Evolutionary conservation across 176 grass and related monocot genomes (phyloP).

Genomic region (Raddia distichophylla): DNA sequence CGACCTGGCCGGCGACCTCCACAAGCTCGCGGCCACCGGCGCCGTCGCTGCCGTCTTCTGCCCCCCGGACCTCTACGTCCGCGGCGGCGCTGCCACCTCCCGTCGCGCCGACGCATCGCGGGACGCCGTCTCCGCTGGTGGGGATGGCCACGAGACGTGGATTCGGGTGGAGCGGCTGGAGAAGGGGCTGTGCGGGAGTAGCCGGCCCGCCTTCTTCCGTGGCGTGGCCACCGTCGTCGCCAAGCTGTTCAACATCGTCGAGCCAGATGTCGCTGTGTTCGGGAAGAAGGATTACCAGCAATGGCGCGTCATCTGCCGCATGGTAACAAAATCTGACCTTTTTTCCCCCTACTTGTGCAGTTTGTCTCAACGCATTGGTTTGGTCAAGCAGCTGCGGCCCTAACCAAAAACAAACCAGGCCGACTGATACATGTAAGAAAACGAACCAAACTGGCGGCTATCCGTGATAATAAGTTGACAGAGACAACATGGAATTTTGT

Average conservation of each 20-base stretch:
- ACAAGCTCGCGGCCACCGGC: conserved; percentile 64
- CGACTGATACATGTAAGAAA: not conserved
- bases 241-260: conserved; percentile 82
- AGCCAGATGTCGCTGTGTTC: conserved; percentile 83
- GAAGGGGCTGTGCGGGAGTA: conserved; percentile 77
- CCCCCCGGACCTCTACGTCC: conserved; percentile 67
- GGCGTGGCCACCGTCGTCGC: conserved; percentile 80
- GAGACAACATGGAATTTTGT: not conserved
- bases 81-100: conserved; percentile 14
- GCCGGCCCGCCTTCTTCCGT: conserved; percentile 79
- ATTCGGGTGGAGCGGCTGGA: conserved; percentile 77
- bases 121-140: conserved; percentile 35
- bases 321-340: conserved; percentile 53
- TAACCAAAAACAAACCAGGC: not conserved
- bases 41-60: conserved; percentile 65
- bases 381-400: not conserved
- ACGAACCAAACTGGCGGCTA: not conserved
- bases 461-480: not conserved
- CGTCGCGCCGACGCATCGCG: not conserved
- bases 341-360: not conserved
- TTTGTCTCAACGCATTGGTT: not conserved
- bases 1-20: conserved; percentile 68
- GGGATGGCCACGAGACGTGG: conserved; percentile 74
- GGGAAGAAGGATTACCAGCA: conserved; percentile 99
- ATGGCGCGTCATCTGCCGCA: conserved; percentile 77